Conservation (phyloP, 2,329 filamentous ascomycete genomes). For the Fusarium tuaranense region DNA sequence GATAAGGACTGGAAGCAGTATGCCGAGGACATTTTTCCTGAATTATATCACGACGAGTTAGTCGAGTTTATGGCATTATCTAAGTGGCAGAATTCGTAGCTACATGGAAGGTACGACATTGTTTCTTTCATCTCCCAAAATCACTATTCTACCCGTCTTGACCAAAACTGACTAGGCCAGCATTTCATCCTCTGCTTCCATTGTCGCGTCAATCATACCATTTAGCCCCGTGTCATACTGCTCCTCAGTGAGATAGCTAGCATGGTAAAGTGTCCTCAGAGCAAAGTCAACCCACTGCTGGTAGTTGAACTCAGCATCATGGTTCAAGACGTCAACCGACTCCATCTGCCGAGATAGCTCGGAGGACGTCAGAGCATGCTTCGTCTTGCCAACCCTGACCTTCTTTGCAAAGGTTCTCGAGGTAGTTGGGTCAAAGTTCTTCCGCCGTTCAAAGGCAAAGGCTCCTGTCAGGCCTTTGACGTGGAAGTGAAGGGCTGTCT, state of each 20-base stretch:
- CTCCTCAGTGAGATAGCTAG: too few relatives aligned
- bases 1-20: slow-evolving; percentile 34
- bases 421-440: background rate
- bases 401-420: background rate
- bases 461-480: background rate
- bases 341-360: background rate
- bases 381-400: background rate
- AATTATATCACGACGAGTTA: slow-evolving; percentile 42
- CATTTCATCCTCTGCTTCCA: background rate
- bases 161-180: background rate
- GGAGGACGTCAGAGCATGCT: background rate
- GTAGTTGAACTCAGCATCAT: background rate
- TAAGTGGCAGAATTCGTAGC: slow-evolving; percentile 37
- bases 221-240: background rate
- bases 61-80: slow-evolving; percentile 40
- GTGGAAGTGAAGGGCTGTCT: background rate
- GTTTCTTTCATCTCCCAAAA: background rate
- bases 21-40: slow-evolving; percentile 40
- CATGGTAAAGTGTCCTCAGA: background rate
- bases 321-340: background rate
- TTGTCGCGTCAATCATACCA: background rate
- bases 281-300: background rate
- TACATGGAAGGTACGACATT: background rate
- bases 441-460: background rate
- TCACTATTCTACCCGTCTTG: background rate